phyloP scores from a whole-genome alignment of 768 basidiomycete species.

The Lactarius quietus region DNA sequence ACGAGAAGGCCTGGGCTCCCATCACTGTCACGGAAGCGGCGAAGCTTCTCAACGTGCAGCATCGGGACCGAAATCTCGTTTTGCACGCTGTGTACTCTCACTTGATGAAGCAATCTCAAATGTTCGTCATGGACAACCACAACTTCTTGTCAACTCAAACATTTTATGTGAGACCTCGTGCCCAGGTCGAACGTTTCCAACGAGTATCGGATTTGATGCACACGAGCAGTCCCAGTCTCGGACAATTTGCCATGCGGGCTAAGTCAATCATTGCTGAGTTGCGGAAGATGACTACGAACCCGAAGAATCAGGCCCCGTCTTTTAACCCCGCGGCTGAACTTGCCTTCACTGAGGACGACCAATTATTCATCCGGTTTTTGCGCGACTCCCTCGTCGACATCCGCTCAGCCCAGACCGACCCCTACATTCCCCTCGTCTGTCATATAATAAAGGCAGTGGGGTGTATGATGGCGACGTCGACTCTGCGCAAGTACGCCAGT shows the following conservation, averaged over 20 bases:
- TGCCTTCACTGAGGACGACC: constrained; percentile 52
- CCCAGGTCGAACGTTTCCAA: constrained; percentile 50
- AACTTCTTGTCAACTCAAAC: constrained; percentile 46
- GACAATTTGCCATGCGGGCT: constrained; percentile 51
- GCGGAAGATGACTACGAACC: neutral
- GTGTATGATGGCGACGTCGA: constrained; percentile 34
- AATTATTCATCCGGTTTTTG: constrained; percentile 56
- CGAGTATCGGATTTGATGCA: constrained; percentile 49
- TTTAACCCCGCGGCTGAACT: constrained; percentile 32
- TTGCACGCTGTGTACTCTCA: constrained; percentile 55
- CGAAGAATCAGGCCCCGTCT: constrained; percentile 30
- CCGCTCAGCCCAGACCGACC: constrained; percentile 55
- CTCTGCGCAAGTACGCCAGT: constrained; percentile 39
- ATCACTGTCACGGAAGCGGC: constrained; percentile 56
- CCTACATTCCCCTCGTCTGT: constrained; percentile 50
- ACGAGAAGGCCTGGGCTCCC: constrained; percentile 50
- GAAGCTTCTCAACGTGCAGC: constrained; percentile 28
- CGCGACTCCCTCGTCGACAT: constrained; percentile 47
- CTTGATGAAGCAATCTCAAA: constrained; percentile 50
- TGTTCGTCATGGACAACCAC: constrained; percentile 50
- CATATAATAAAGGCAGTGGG: constrained; percentile 57
- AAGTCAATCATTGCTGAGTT: constrained; percentile 36
- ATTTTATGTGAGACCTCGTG: constrained; percentile 62
- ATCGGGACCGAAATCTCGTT: constrained; percentile 36
- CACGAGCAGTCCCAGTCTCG: constrained; percentile 38